phyloP scores from a whole-genome alignment of 805 yeast genomes.

The Ogataea methylovora region DNA sequence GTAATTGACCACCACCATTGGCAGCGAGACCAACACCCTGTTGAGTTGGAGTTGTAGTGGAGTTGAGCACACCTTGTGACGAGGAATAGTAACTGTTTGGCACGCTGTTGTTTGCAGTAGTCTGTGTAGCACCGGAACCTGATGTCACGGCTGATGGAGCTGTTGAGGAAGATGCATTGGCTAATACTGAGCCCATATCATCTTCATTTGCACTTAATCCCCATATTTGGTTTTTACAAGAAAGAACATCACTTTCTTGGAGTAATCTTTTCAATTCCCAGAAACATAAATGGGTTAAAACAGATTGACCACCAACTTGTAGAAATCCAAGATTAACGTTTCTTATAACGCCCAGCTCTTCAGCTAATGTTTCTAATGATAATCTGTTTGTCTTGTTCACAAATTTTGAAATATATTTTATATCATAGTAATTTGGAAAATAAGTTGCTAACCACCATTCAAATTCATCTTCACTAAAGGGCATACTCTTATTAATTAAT shows the following conservation, averaged over 20 bases:
- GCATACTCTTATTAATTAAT: conserved; percentile 69
- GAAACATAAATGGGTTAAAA: conserved; percentile 57
- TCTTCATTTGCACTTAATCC: conserved; percentile 15
- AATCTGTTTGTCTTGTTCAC: conserved; percentile 25
- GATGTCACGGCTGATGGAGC: no score
- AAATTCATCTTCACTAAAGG: conserved; percentile 73
- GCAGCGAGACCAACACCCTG: no score
- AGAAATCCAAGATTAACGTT: conserved; percentile 40
- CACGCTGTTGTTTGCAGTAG: no score
- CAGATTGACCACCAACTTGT: conserved; percentile 57
- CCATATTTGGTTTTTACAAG: conserved; percentile 22
- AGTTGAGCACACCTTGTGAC: no score
- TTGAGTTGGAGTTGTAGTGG: no score
- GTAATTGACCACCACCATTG: no score
- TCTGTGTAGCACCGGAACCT: no score
- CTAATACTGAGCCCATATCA: no score
- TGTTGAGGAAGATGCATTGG: no score
- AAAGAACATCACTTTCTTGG: conserved; percentile 11
- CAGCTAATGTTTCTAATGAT: conserved; percentile 58
- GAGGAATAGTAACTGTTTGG: no score
- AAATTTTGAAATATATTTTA: conserved; percentile 44
- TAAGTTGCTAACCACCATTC: conserved; percentile 59
- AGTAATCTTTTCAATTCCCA: conserved; percentile 39
- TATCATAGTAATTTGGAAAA: conserved; percentile 80
- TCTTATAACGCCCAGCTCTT: conserved; percentile 62